Conservation (phyloP, 331 rosid species). For the Quercus lobata region DNA sequence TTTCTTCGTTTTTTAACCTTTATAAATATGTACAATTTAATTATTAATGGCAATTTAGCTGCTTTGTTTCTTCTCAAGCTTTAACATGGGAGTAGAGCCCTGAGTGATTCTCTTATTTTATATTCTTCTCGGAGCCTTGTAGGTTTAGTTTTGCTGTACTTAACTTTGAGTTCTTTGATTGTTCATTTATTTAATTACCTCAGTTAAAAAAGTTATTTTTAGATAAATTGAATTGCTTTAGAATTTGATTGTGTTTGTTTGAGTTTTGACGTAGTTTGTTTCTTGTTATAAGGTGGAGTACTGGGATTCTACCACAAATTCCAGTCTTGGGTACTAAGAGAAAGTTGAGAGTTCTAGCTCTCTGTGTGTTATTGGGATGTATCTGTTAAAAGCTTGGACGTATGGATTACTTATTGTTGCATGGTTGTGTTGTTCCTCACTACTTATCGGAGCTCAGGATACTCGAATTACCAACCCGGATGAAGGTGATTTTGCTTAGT, state of each 20-base stretch:
- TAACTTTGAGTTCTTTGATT: not conserved
- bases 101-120: not conserved
- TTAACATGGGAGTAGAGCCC: not conserved
- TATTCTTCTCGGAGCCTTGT: not conserved
- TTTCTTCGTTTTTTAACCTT: no score
- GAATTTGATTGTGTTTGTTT: not conserved
- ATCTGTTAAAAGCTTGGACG: slow-evolving; percentile 33
- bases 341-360: slow-evolving; percentile 21
- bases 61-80: not conserved
- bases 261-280: not conserved
- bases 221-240: not conserved
- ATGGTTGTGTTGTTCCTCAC: slow-evolving; percentile 49
- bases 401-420: slow-evolving; percentile 26
- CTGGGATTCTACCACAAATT: slow-evolving; percentile 1
- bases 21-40: no score
- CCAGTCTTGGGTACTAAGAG: slow-evolving; percentile 16
- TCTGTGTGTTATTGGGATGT: slow-evolving; percentile 35
- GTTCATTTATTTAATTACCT: not conserved
- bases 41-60: not conserved
- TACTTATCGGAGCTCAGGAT: slow-evolving; percentile 23
- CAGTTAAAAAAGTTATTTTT: not conserved
- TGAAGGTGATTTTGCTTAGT: slow-evolving; percentile 47
- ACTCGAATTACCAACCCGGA: slow-evolving; percentile 18
- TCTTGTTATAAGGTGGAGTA: slow-evolving; percentile 30
- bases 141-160: not conserved